A percentile compares a stretch with the other conserved stretches of the same genome.
Conservation (phyloP, 495 filamentous ascomycete species). For the Chaetomium tenue region DNA sequence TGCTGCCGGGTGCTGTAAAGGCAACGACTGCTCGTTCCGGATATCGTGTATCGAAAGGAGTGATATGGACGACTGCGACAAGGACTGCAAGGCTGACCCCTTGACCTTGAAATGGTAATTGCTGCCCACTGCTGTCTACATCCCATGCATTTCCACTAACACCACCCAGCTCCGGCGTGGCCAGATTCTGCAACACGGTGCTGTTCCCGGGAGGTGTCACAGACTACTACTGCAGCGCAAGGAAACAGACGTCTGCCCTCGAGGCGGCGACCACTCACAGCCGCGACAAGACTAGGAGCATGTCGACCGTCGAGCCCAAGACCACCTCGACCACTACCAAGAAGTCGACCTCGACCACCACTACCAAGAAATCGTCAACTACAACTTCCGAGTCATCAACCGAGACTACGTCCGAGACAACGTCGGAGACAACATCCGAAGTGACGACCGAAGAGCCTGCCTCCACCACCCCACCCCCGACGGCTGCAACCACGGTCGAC, state of each 20-base stretch:
- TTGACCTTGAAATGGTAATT: conserved; percentile 44
- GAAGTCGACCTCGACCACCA: not conserved
- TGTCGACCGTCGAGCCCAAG: conserved; percentile 29
- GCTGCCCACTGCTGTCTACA: not conserved
- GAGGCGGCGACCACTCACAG: conserved; percentile 39
- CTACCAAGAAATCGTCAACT: conserved; percentile 10
- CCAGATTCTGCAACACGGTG: conserved; percentile 41
- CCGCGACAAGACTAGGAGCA: conserved; percentile 36
- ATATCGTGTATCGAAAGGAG: conserved; percentile 34
- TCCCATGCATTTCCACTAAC: not conserved
- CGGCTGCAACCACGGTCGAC: conserved; percentile 1
- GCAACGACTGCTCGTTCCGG: conserved; percentile 32
- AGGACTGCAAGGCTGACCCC: conserved; percentile 37
- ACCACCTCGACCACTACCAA: conserved; percentile 19
- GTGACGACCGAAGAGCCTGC: not conserved
- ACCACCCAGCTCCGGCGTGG: conserved; percentile 28
- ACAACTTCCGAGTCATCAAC: conserved; percentile 15
- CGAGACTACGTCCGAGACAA: conserved; percentile 10
- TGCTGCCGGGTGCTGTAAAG: conserved; percentile 41
- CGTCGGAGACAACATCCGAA: conserved; percentile 1
- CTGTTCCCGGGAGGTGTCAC: conserved; percentile 35
- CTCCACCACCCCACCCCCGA: conserved; percentile 2
- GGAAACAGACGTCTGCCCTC: conserved; percentile 26
- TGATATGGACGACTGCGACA: conserved; percentile 37
- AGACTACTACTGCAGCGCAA: conserved; percentile 43